Evolutionary conservation across 2,329 filamentous ascomycete species (phyloP).

Genomic region (Bimuria novae-zelandiae): DNA sequence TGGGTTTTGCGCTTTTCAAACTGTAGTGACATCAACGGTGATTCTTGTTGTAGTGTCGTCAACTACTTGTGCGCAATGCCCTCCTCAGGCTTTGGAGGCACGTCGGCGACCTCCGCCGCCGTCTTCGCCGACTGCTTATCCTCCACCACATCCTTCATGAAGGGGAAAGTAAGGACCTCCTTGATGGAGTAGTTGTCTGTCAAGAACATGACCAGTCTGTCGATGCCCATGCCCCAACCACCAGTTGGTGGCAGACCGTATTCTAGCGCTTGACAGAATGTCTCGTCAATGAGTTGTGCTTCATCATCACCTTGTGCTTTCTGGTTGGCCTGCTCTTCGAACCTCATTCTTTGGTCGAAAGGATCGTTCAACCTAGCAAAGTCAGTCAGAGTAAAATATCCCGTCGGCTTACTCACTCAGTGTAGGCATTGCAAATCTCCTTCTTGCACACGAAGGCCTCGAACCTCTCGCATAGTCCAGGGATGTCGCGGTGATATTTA

Average conservation of each 20-base stretch:
- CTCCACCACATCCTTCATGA: conserved; percentile 75
- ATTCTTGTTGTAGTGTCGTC: neutral
- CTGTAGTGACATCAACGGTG: neutral
- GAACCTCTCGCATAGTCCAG: conserved; percentile 83
- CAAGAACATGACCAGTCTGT: conserved; percentile 85
- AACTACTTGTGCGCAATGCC: conserved; percentile 50
- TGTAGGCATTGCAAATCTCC: conserved; percentile 96
- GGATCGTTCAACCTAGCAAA: conserved; percentile 98
- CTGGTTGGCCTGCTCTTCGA: conserved; percentile 89
- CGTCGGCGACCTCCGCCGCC: conserved; percentile 66
- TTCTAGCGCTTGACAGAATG: conserved; percentile 88
- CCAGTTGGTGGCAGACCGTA: conserved; percentile 88
- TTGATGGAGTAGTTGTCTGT: conserved; percentile 95
- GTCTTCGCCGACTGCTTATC: conserved; percentile 52
- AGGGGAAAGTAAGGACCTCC: conserved; percentile 94
- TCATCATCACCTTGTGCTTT: conserved; percentile 95
- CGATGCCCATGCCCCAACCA: conserved; percentile 88
- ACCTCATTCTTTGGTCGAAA: conserved; percentile 80
- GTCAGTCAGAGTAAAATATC: no score
- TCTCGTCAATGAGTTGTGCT: conserved; percentile 84
- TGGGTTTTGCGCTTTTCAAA: no score
- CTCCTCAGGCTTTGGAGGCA: conserved; percentile 64
- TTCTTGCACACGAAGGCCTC: conserved; percentile 97
- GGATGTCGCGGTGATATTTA: conserved; percentile 78
- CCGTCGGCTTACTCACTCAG: no score